phyloP scores from a whole-genome alignment of 2,329 filamentous ascomycete species.

The Aspergillus thermomutatus region DNA sequence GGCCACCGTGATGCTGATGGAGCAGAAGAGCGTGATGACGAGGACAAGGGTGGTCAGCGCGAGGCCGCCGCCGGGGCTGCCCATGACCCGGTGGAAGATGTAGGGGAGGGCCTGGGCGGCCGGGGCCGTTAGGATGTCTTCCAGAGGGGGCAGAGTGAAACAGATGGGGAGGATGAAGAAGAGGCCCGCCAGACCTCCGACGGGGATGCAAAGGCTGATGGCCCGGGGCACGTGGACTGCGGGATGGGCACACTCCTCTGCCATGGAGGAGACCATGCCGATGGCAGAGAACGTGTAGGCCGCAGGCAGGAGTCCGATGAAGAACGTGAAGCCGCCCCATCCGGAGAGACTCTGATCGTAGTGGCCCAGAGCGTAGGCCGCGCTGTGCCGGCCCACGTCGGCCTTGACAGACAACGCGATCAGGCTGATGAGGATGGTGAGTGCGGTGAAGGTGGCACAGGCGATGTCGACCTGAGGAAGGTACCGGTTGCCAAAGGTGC shows the following conservation, averaged over 20 bases:
- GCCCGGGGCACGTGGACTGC: slow-evolving; percentile 52
- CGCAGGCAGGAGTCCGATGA: slow-evolving; percentile 59
- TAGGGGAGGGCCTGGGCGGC: slow-evolving; percentile 50
- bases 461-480: slow-evolving; percentile 62
- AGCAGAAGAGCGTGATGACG: slow-evolving; percentile 52
- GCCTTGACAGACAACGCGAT: slow-evolving; percentile 56
- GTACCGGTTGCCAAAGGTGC: slow-evolving; percentile 63
- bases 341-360: slow-evolving; percentile 56
- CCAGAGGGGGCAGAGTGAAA: slow-evolving; percentile 47
- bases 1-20: slow-evolving; percentile 52
- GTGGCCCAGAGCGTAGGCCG: slow-evolving; percentile 52
- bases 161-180: slow-evolving; percentile 57
- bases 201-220: slow-evolving; percentile 50
- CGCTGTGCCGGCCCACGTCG: slow-evolving; percentile 51
- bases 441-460: slow-evolving; percentile 53
- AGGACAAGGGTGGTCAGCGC: slow-evolving; percentile 51
- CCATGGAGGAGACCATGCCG: slow-evolving; percentile 62
- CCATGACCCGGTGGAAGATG: slow-evolving; percentile 51
- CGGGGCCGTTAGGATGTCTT: slow-evolving; percentile 44
- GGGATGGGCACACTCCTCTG: slow-evolving; percentile 56
- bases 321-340: slow-evolving; percentile 60
- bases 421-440: slow-evolving; percentile 57
- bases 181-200: slow-evolving; percentile 53
- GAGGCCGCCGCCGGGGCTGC: slow-evolving; percentile 46
- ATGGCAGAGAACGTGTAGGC: slow-evolving; percentile 59